These are phyloP conservation scores for Castanea mollissima DNA, from an alignment of 306 rosid genomes.

Conservation along the genomic window DNA sequence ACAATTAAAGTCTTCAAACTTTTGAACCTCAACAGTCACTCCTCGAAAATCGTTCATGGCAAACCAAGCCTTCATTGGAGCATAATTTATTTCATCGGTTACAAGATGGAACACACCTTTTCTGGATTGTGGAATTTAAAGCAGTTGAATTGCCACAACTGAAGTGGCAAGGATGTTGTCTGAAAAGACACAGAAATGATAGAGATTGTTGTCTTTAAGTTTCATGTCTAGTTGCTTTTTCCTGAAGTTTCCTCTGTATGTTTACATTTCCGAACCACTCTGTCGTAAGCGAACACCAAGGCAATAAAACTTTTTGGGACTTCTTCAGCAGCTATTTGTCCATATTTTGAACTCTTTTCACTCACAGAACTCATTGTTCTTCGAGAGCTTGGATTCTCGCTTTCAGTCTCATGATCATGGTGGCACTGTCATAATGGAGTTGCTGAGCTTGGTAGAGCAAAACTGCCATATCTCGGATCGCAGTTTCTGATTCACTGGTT, in stretches of 20 bases:
- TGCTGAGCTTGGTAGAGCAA: slow-evolving; percentile 82
- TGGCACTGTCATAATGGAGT: slow-evolving; percentile 86
- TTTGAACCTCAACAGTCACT: slow-evolving; percentile 71
- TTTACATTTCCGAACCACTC: slow-evolving; percentile 66
- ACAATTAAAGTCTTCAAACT: slow-evolving; percentile 76
- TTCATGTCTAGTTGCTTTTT: slow-evolving; percentile 57
- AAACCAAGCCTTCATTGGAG: slow-evolving; percentile 93
- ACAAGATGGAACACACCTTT: slow-evolving; percentile 75
- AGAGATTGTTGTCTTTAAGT: slow-evolving; percentile 61
- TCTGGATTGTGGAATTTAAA: slow-evolving; percentile 57
- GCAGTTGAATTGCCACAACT: slow-evolving; percentile 85
- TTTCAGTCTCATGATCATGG: slow-evolving; percentile 86
- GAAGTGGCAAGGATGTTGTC: slow-evolving; percentile 90
- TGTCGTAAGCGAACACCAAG: slow-evolving; percentile 77
- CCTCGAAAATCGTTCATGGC: slow-evolving; percentile 61
- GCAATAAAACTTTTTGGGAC: slow-evolving; percentile 83
- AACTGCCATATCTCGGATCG: slow-evolving; percentile 74
- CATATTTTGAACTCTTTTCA: slow-evolving; percentile 86
- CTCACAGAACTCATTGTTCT: slow-evolving; percentile 73
- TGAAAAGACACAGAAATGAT: slow-evolving; percentile 81
- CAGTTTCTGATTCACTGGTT: slow-evolving; percentile 55
- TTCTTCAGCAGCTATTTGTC: slow-evolving; percentile 95
- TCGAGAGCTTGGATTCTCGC: slow-evolving; percentile 80
- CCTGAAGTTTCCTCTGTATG: slow-evolving; percentile 54
- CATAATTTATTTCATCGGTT: slow-evolving; percentile 78